Conservation (phyloP, 108 stramenopile species). For the Nitzschia putrida region DNA sequence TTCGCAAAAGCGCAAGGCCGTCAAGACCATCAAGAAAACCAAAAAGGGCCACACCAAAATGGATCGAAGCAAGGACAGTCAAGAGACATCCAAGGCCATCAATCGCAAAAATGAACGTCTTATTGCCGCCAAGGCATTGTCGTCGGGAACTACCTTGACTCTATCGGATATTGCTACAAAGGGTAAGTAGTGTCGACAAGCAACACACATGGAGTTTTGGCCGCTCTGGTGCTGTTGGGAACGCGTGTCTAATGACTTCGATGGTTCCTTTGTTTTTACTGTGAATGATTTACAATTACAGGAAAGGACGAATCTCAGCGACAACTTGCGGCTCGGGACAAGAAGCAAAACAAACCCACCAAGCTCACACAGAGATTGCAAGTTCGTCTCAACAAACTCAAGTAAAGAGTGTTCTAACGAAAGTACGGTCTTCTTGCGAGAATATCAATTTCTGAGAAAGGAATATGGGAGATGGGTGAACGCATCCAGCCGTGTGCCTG, state of each 20-base stretch:
- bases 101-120: conserved; percentile 76
- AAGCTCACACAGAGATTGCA: conserved; percentile 68
- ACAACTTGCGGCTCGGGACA: conserved; percentile 46
- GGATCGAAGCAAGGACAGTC: conserved; percentile 22
- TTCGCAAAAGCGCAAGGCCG: conserved; percentile 39
- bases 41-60: conserved; percentile 28
- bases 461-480: too few species aligned
- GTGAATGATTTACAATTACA: neutral
- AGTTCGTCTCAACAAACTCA: conserved; percentile 69
- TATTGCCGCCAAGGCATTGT: conserved; percentile 75
- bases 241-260: conserved; percentile 40
- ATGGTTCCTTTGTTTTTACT: neutral
- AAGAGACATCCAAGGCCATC: conserved; percentile 70
- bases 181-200: conserved; percentile 42
- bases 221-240: neutral
- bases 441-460: too few species aligned
- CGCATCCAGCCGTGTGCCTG: too few species aligned
- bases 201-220: too few species aligned
- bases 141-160: conserved; percentile 63
- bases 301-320: conserved; percentile 35
- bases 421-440: too few species aligned
- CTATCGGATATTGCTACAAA: conserved; percentile 67
- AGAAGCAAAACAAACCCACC: conserved; percentile 65
- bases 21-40: conserved; percentile 38
- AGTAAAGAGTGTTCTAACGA: neutral